Base-by-base conservation (phyloP, 345 rosid species). In the Citrus mangshanensis region DNA sequence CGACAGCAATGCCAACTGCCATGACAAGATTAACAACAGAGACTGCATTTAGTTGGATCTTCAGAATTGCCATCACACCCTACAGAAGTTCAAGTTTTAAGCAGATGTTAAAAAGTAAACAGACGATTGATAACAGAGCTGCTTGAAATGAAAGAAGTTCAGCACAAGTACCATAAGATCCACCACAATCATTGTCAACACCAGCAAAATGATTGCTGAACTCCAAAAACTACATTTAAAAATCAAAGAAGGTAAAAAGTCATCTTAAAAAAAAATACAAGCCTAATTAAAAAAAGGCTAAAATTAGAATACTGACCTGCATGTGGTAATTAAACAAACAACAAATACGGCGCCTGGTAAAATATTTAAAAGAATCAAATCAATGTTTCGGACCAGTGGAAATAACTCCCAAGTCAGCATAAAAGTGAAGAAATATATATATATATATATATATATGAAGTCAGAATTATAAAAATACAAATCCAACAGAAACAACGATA, bases 1-100 rank as follows among this genome's bases (percentile, higher is more conserved):
- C 99, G 49, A 94, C 97, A 12, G 94, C 93, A 72, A 94, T 94
- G 72, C 99, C 98, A 68, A 94, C 98, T 28, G 99, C 82, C 99
- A 96, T 93, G 73, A 96, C 85, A 67, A 96, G 91, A 89, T 96
- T 96, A 76, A 96, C 99, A 65, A 96, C 98, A 0, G 99, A 96
- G 66, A 96, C 79, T 54, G 99, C 99, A 68, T 96, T 96, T 79
- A 96, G 89, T 88, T 96, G 99, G 84, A 96, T 96, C 63, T 84
- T 72, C 75, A 94, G 86, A 81, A 93, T 84, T 61, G 98, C 95
- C 98, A 96, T 96, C 73, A 94, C 93, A 22, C 99, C 99, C 99
- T 96, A 91, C n/a, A 70, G 80, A 82, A 71, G 82, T 68, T 72
- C 70, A 90, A 62, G 74, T 66, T 69, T 73, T 77, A 78, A 83